Base-by-base conservation (phyloP, 2,329 filamentous ascomycete genomes). In the Aschersonia sp. region DNA sequence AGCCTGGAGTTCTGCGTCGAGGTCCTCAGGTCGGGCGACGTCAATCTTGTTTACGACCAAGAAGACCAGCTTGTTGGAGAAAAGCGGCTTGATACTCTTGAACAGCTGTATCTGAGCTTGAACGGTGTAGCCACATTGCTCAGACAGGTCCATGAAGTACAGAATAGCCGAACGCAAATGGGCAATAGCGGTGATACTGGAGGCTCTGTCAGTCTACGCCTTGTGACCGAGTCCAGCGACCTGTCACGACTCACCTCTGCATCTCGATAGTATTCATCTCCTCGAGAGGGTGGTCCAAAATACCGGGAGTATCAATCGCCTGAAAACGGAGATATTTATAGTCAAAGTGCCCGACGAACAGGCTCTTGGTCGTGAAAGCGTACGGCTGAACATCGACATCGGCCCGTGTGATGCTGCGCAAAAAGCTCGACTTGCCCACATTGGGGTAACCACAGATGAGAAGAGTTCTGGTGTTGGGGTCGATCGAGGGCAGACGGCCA, bases 241-340 rank as follows among this genome's bases (percentile, higher is more conserved):
- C 14, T 14, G 10, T n/a, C 11, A 14, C 40, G 3, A 33, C 51
- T 47, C 48, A 59, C 55, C 56, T 67, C 73, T 97, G 92, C 87
- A 97, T 97, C 69, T 98, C 92, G 62, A 98, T 98, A 4, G 92
- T 97, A 70, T 96, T 95, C 92, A 97, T 98, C 71, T 97, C 92
- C 68, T 97, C 92, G 7, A 98, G 79, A 37, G 90, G 89, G 64
- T 98, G 92, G 58, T 98, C 92, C 51, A 98, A 72, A 56, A 98
- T 95, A 73, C 92, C 92, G n/a, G 90, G 90, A 9, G 92, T 98
- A 68, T 98, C 92, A 57, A 98, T 96, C 31, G 88, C 89, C 70
- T 75, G 72, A 61, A 76, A 76, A 37, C 68, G 64, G 49, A 66
- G 55, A 48, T 67, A 67, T 69, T 95, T 95, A 74, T 94, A 94